Conservation (phyloP, 2,329 filamentous ascomycete genomes). For the Fusarium palustre region DNA sequence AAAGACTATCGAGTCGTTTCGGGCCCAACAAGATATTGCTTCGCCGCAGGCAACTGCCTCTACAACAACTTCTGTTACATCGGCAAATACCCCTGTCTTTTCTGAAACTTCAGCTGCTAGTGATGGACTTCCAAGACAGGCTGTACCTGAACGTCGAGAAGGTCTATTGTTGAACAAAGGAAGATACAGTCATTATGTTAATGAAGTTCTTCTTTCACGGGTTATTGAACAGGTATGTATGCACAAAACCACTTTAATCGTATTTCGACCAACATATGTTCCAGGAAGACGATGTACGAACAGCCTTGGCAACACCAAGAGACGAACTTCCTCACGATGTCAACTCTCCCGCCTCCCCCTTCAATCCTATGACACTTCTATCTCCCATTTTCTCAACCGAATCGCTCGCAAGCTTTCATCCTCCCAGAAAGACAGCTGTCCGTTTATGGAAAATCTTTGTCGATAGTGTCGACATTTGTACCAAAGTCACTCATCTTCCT, state of each 20-base stretch:
- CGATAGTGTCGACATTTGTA: slow-evolving; percentile 46
- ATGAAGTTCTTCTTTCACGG: slow-evolving; percentile 52
- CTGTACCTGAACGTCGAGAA: background rate
- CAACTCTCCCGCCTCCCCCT: slow-evolving; percentile 39
- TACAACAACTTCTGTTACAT: background rate
- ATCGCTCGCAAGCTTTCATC: slow-evolving; percentile 40
- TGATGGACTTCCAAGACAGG: background rate
- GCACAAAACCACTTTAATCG: accelerated
- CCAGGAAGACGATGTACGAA: slow-evolving; percentile 45
- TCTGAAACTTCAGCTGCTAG: background rate
- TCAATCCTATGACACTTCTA: slow-evolving; percentile 52
- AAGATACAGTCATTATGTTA: slow-evolving; percentile 52
- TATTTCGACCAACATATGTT: background rate
- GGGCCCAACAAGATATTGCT: background rate
- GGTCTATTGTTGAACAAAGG: slow-evolving; percentile 51
- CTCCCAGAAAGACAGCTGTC: slow-evolving; percentile 44
- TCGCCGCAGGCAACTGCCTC: slow-evolving; percentile 9
- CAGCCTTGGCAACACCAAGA: slow-evolving; percentile 38
- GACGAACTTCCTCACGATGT: slow-evolving; percentile 4
- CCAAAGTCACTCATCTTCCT: slow-evolving; percentile 49
- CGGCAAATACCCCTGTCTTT: background rate
- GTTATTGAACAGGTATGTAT: slow-evolving; percentile 51
- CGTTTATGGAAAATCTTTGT: slow-evolving; percentile 50
- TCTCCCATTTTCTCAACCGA: slow-evolving; percentile 41
- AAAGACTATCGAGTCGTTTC: slow-evolving; percentile 42